Evolutionary conservation across 768 basidiomycete species (phyloP).

Genomic region (Glaciozyma martinii): DNA sequence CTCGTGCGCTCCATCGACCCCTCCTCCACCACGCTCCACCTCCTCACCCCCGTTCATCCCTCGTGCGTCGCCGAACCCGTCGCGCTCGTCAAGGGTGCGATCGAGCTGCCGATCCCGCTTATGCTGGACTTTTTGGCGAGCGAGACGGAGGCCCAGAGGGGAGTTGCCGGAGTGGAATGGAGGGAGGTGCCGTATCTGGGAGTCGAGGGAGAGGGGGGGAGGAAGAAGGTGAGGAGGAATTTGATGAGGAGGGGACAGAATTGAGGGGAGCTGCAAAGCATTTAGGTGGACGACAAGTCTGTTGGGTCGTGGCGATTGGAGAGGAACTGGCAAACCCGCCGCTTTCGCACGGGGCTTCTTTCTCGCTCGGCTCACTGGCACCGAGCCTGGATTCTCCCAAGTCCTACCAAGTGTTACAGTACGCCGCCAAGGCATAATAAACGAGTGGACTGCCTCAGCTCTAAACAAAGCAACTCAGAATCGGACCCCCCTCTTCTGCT

Average conservation of each 20-base stretch:
- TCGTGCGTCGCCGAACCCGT: slow-evolving; percentile 42
- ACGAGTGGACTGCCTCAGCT: no score
- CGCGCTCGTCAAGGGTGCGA: slow-evolving; percentile 69
- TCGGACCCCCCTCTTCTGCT: no score
- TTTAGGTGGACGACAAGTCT: no score
- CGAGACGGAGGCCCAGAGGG: slow-evolving; percentile 42
- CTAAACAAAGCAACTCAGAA: no score
- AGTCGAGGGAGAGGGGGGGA: slow-evolving; percentile 59
- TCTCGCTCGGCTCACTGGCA: no score
- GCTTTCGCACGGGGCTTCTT: no score
- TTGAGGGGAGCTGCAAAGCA: not conserved
- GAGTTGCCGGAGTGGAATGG: slow-evolving; percentile 50
- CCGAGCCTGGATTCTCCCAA: no score
- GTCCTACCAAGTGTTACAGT: no score
- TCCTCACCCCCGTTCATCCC: slow-evolving; percentile 69
- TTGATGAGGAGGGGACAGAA: slow-evolving; percentile 63
- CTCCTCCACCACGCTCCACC: slow-evolving; percentile 46
- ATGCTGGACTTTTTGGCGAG: slow-evolving; percentile 60
- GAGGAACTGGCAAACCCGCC: no score
- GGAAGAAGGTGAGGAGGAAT: slow-evolving; percentile 67
- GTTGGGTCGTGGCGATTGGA: no score
- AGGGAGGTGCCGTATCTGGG: slow-evolving; percentile 66
- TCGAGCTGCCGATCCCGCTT: slow-evolving; percentile 79
- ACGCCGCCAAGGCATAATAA: no score
- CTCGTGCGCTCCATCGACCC: slow-evolving; percentile 53